phyloP scores from a whole-genome alignment of 257 asterid species.

The Ballota nigra region DNA sequence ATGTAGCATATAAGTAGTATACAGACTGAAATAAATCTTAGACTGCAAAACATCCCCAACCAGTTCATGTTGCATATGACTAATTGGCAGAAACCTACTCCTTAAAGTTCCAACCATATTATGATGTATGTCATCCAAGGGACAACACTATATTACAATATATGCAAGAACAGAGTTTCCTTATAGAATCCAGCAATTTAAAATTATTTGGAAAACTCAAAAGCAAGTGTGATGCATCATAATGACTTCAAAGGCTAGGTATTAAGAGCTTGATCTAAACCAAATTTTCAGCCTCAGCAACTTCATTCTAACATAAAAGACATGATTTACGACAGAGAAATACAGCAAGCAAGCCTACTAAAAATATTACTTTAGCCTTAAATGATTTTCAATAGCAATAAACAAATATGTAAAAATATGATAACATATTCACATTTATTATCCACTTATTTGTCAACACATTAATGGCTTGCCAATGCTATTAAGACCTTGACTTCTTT shows the following conservation, averaged over 20 bases:
- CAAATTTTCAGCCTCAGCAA: background rate
- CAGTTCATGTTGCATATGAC: conserved; percentile 27
- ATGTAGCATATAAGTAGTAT: background rate
- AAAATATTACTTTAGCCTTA: background rate
- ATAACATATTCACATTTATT: background rate
- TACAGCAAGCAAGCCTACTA: conserved; percentile 16
- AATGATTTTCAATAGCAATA: background rate
- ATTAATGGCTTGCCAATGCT: conserved; percentile 1
- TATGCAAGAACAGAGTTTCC: conserved; percentile 3
- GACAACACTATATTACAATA: background rate
- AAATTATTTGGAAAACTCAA: conserved; percentile 18
- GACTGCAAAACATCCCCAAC: conserved; percentile 47
- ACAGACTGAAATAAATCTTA: conserved; percentile 37
- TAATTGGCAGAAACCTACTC: conserved; percentile 4
- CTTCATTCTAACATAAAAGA: conserved; percentile 11
- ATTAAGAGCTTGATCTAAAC: conserved; percentile 3
- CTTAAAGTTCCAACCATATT: conserved; percentile 3
- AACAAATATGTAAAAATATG: background rate
- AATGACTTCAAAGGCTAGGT: no score
- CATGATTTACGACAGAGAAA: conserved; percentile 18
- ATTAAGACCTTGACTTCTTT: background rate
- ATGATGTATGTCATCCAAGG: background rate
- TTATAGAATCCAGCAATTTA: conserved; percentile 8
- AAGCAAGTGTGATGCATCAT: no score
- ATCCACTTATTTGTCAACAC: background rate